Evolutionary conservation across 768 basidiomycete genomes (phyloP).

Genomic region (Naganishia kalamii): DNA sequence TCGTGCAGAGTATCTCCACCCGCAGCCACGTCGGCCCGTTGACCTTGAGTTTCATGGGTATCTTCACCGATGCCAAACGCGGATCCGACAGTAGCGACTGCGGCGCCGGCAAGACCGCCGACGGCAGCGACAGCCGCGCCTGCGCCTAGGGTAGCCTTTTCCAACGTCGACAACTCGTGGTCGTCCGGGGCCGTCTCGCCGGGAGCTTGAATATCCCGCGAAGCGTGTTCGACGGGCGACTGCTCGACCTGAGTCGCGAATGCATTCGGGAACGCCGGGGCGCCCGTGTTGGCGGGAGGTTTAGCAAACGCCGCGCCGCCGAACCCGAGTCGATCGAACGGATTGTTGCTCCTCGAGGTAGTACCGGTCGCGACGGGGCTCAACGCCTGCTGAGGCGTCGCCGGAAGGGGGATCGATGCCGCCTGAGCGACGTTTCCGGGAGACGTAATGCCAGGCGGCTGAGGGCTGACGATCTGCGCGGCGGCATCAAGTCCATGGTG

Average conservation of each 20-base stretch:
- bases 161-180: conserved; percentile 8
- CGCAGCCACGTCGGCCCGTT: neutral
- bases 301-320: conserved; percentile 11
- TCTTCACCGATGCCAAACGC: conserved; percentile 32
- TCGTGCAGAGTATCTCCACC: conserved; percentile 31
- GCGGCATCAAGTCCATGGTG: conserved; percentile 18
- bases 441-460: conserved; percentile 3
- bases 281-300: neutral
- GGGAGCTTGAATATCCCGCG: neutral
- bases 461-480: neutral
- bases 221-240: neutral
- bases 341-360: conserved; percentile 65
- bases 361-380: conserved; percentile 53
- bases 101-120: conserved; percentile 19
- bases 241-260: neutral
- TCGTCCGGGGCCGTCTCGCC: neutral
- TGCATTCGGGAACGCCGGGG: neutral
- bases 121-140: conserved; percentile 22
- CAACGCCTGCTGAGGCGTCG: conserved; percentile 58
- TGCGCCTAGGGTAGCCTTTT: conserved; percentile 22
- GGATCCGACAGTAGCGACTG: conserved; percentile 31
- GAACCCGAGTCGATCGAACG: conserved; percentile 66
- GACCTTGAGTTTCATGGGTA: conserved; percentile 5
- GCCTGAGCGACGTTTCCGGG: conserved; percentile 50
- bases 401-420: conserved; percentile 65